Conservation (phyloP, 2,329 filamentous ascomycete genomes). For the Pseudohalonectria lignicola region DNA sequence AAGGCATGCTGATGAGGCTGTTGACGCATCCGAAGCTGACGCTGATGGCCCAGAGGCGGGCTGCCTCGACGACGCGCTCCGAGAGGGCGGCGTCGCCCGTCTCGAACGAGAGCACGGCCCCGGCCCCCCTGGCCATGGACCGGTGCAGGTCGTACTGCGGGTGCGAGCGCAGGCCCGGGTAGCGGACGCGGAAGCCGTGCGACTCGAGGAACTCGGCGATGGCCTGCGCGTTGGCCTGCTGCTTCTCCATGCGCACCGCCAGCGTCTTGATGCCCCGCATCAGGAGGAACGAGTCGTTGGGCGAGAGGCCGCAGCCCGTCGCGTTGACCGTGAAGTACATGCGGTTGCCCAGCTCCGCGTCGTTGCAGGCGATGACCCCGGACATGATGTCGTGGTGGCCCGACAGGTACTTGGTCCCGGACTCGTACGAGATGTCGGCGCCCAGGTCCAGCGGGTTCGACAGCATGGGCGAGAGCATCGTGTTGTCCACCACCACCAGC, state of each 20-base stretch:
- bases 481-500: constrained; percentile 92
- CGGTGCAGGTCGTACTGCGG: constrained; percentile 94
- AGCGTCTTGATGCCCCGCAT: constrained; percentile 95
- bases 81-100: constrained; percentile 77
- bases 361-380: constrained; percentile 87
- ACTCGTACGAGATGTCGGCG: constrained; percentile 94
- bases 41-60: constrained; percentile 85
- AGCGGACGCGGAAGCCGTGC: constrained; percentile 88
- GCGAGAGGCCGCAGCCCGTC: constrained; percentile 85
- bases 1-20: constrained; percentile 97
- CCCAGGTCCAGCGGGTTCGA: constrained; percentile 90
- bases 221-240: constrained; percentile 81
- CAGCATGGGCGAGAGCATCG: constrained; percentile 94
- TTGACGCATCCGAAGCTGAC: constrained; percentile 98
- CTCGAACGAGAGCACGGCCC: constrained; percentile 91
- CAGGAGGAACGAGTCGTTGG: constrained; percentile 92
- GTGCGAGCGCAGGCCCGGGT: constrained; percentile 87
- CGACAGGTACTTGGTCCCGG: constrained; percentile 93
- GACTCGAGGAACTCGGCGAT: constrained; percentile 89
- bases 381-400: constrained; percentile 99
- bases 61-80: constrained; percentile 88
- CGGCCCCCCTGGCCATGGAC: constrained; percentile 88
- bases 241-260: constrained; percentile 97
- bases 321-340: constrained; percentile 97
- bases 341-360: constrained; percentile 68